These are phyloP conservation scores for Tulasnella sp. DNA, from an alignment of 768 basidiomycete genomes.

Conservation along the genomic window DNA sequence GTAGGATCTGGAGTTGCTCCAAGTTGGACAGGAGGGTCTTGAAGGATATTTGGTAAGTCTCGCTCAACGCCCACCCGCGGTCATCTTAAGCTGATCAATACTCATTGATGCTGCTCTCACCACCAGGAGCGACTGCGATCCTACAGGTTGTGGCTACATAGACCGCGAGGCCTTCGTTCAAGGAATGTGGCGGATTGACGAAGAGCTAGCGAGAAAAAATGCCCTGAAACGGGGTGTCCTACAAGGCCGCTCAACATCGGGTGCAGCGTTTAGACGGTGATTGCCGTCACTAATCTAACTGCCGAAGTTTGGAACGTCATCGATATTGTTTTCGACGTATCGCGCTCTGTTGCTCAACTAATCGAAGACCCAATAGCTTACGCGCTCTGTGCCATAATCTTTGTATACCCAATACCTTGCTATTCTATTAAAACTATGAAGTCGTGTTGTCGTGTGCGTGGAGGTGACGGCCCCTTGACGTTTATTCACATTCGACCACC, in stretches of 20 bases:
- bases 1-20: slow-evolving; percentile 60
- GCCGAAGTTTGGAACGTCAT: not conserved
- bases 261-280: not conserved
- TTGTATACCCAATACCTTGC: not conserved
- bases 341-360: not conserved
- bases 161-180: slow-evolving; percentile 63
- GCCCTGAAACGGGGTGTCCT: not conserved
- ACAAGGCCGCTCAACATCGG: not conserved
- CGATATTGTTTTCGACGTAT: not conserved
- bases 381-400: not conserved
- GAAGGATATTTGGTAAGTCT: slow-evolving; percentile 60
- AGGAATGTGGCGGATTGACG: slow-evolving; percentile 86
- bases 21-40: slow-evolving; percentile 53
- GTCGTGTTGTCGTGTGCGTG: not conserved
- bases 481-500: not conserved
- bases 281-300: not conserved
- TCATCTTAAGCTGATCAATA: not conserved
- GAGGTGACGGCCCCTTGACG: not conserved
- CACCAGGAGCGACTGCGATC: slow-evolving; percentile 70
- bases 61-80: not conserved
- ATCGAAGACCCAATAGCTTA: not conserved
- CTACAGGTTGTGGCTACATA: slow-evolving; percentile 52
- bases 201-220: slow-evolving; percentile 61
- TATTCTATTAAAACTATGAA: not conserved
- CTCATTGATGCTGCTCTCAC: not conserved